phyloP scores from a whole-genome alignment of 2,329 filamentous ascomycete species.

The Pseudocercospora pini-densiflorae region DNA sequence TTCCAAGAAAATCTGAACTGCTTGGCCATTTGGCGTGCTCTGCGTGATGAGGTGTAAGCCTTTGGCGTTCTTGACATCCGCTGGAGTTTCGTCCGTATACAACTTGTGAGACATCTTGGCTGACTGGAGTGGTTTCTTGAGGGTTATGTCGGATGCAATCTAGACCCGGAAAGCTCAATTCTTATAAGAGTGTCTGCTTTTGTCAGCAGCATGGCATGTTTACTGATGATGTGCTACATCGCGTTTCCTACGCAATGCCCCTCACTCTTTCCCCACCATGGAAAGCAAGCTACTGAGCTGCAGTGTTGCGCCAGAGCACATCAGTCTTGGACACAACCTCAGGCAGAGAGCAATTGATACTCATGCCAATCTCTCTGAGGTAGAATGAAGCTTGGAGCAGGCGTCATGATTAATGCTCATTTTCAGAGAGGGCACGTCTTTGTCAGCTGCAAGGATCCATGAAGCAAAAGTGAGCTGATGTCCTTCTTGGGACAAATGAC shows the following conservation, averaged over 20 bases:
- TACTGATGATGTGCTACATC: constrained; percentile 14
- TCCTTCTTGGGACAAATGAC: no score
- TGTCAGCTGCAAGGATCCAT: neutral
- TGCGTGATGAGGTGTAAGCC: constrained; percentile 59
- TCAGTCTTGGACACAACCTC: neutral
- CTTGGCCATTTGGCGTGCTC: constrained; percentile 58
- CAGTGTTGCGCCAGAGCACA: neutral
- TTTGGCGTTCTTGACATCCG: constrained; percentile 53
- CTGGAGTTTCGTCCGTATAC: constrained; percentile 52
- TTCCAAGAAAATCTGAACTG: constrained; percentile 60
- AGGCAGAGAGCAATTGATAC: neutral
- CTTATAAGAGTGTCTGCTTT: neutral
- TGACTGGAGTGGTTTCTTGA: neutral
- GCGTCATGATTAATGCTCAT: no score
- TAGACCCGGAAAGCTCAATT: neutral
- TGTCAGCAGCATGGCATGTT: constrained; percentile 9
- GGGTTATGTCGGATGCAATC: neutral
- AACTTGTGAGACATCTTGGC: constrained; percentile 45
- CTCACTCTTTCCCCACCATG: constrained; percentile 4
- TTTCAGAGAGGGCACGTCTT: no score
- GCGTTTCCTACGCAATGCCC: constrained; percentile 18
- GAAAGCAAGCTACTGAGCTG: neutral
- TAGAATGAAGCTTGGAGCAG: neutral
- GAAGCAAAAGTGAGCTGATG: neutral
- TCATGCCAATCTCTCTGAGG: neutral